Evolutionary conservation across 2,329 filamentous ascomycete species (phyloP), one percentile per base, ranked within the genome.

Genomic region (Calonectria crousiana): DNA sequence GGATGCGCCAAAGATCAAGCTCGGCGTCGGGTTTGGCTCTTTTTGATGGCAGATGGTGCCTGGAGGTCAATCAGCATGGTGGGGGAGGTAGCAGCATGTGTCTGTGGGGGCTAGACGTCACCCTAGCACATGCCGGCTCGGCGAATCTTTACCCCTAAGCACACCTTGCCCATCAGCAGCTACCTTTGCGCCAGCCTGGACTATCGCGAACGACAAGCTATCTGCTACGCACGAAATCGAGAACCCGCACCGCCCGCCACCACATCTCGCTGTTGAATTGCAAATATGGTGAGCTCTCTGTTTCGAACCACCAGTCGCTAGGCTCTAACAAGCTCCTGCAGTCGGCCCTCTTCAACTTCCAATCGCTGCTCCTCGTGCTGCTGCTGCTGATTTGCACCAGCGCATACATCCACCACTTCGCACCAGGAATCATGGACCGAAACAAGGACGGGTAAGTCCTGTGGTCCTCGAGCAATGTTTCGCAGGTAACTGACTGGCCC

Each of bases 261-360:
- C 20, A 65, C 51, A 62, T 52, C 56, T 8, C 13, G 23, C 44
- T 67, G 52, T 47, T 6, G 23, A 72, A 66, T 65, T 47, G 62
- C 53, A 65, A 82, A 72, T 10, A 84, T 84, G 83, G 83, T 83
- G 78, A 47, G 71, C 18, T 44, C n/a, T 20, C 36, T 60, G 28
- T 53, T 69, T 41, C 56, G 23, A 28, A 4, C 34, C 20, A 56
- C 20, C 26, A 49, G 44, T 41, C 68, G 28, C 34, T 62, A 41
- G 72, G 36, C 49, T 64, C 76, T 80, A 73, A 80, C 74, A 44
- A 38, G 20, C 41, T 32, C 20, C 26, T 32, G 34, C 82, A 98
- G 97, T 94, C 97, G 74, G 97, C 97, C 70, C 93, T 99, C 82
- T 98, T 99, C 93, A 98, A 98, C 88, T 98, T 99, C 89, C 95